Evolutionary conservation across 768 basidiomycete genomes (phyloP), one percentile per base, ranked within the genome.

Genomic region (Pluteus cervinus): DNA sequence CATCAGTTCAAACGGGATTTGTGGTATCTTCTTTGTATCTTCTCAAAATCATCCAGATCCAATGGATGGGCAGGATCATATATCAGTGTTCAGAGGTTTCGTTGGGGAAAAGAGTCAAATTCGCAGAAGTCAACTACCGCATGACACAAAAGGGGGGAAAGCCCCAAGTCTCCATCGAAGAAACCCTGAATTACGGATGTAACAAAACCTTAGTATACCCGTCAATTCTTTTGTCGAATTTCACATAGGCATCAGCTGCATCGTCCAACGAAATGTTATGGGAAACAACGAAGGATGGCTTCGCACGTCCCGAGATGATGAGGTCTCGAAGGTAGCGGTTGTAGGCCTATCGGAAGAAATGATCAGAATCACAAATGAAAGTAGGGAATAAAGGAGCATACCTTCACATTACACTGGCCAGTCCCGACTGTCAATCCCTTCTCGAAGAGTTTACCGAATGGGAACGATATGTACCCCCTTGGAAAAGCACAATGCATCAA

Each of bases 381-480:
- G 40, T 35, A 2, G 7, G 22, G 33, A 18, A 29, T 6, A 15
- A 24, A 22, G 6, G 7, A 4, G 29, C 54, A 22, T 16, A 69
- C 70, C 64, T 75, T 73, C 44, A 72, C 71, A 41, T 75, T 75
- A 52, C 72, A 75, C 54, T 75, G 72, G 1, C 74, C 73, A 7
- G 73, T 75, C 5, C 71, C 74, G 18, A 76, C 35, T 3, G 60
- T 61, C n/a, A 76, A 51, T 1, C 73, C 74, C 44, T 75, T 76
- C 57, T 75, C 73, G 49, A 76, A 76, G 7, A 75, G 48, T 48
- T 69, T 69, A 62, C 67, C 71, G 48, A 73, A 72, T 7, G 71
- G 70, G 61, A 74, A 69, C 1, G 67, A 66, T 35, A 75, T 73
- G 41, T 73, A 71, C 12, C 69, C 69, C 49, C 69, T 67, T 34